phyloP scores from a whole-genome alignment of 495 filamentous ascomycete genomes.

The Podospora fimiseda region DNA sequence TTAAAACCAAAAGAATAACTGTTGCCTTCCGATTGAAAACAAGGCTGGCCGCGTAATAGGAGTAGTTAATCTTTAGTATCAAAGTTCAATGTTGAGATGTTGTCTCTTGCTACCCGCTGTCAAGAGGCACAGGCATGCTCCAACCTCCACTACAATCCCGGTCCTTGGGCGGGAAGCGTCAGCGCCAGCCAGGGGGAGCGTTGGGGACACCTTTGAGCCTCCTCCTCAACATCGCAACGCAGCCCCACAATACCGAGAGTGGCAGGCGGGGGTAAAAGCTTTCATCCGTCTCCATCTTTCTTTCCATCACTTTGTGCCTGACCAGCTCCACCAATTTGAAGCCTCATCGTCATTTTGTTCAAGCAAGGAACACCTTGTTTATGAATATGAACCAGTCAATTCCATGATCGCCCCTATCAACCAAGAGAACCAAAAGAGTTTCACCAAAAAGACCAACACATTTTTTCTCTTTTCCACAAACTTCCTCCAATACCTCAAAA shows the following conservation, averaged over 20 bases:
- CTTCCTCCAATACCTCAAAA: constrained; percentile 4
- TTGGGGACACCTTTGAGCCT: not conserved
- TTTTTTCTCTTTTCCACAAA: no score
- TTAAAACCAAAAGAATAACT: not conserved
- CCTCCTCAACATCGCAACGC: no score
- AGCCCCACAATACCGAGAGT: no score
- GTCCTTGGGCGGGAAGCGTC: not conserved
- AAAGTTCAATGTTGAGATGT: not conserved
- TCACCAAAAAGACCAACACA: not conserved
- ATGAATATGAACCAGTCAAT: constrained; percentile 11
- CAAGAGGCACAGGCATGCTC: not conserved
- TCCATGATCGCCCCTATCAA: constrained; percentile 3
- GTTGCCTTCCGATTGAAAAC: no score
- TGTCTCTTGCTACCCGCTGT: not conserved
- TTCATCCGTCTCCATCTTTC: no score
- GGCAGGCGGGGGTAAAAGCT: no score
- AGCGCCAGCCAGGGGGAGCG: no score
- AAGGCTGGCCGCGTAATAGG: no score
- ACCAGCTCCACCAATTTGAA: not conserved
- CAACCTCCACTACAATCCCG: not conserved
- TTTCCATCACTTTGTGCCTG: no score
- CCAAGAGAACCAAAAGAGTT: no score
- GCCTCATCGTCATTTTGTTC: not conserved
- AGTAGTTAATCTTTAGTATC: not conserved
- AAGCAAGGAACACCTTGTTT: not conserved